Percentiles rank a stretch among this genome's conserved stretches.
These are phyloP conservation scores for Vitis riparia DNA, from an alignment of 164 flowering plant genomes.

Conservation along the genomic window DNA sequence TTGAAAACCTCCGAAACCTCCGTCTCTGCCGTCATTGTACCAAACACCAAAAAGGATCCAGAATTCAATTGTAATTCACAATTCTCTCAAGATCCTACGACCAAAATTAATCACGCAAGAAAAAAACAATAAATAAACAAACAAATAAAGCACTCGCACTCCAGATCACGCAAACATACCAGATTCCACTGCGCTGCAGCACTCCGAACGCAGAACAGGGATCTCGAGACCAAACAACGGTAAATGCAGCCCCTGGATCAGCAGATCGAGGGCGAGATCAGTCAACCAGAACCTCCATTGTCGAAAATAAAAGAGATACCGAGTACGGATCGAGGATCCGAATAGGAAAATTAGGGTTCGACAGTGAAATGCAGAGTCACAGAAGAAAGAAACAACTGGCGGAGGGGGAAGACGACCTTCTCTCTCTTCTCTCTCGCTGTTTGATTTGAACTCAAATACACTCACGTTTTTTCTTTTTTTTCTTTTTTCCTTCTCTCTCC, in stretches of 20 bases:
- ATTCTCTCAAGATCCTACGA: not conserved
- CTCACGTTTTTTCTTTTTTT: not conserved
- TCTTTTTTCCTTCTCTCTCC: not conserved
- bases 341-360: conserved; percentile 1
- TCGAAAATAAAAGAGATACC: not conserved
- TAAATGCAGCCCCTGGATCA: not conserved
- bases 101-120: not conserved
- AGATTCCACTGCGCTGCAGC: no score
- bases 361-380: not conserved
- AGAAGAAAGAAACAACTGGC: conserved; percentile 5
- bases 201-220: no score
- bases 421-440: not conserved
- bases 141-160: not conserved
- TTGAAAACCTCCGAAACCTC: conserved; percentile 3
- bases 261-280: conserved; percentile 12
- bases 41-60: not conserved
- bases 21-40: conserved; percentile 24
- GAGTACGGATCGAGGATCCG: not conserved
- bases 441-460: not conserved
- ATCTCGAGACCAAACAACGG: not conserved
- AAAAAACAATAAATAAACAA: not conserved
- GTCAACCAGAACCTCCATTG: not conserved
- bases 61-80: not conserved
- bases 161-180: not conserved
- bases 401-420: not conserved